Base-by-base conservation (phyloP, 768 basidiomycete genomes). In the Phlebiopsis gigantea region DNA sequence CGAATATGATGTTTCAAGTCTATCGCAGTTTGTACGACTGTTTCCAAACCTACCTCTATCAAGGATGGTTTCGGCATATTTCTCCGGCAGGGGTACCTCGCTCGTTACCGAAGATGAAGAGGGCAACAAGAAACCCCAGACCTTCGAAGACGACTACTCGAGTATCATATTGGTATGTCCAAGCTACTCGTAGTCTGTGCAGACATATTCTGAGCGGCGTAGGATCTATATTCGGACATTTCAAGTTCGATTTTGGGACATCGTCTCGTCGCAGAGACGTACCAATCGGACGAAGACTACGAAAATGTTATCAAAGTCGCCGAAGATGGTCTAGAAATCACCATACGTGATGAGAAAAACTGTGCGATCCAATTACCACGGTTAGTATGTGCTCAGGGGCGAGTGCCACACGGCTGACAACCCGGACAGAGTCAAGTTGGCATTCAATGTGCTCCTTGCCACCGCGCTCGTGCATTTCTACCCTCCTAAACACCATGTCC, bases 401-500 rank as follows among this genome's bases (percentile, higher is more conserved):
- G n/a, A 19, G n/a, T 19, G 21, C 12, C 39, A 21, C 34, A 39
- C 55, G 46, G 30, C 45, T n/a, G 52, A 6, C 42, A 17, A 55
- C 34, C 31, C 53, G n/a, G 55, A 45, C 53, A 94, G 92, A 50
- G 79, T 79, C 12, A 77, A 77, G 46, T 79, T 81, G 47, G 83
- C 83, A 2, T 82, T 97, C 66, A 84, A 93, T 57, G 77, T 84
- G 10, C 75, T 77, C 4, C 77, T 96, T 12, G 87, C 84, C 1
- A 86, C 83, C 0, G 83, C 90, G 4, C 77, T 97, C 15, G 88
- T 93, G 3, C 88, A 97, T 65, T 77, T 89, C 48, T 91, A 83
- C 68, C 85, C 95, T 26, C 96, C 96, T 0, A 94, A 94, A 63
- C 88, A 98, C 63, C 96, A 98, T 66, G 62, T 74, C 10, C 83